Percentiles rank a stretch among this genome's conserved stretches.
These are phyloP conservation scores for Keqinozyma sinolaborantium DNA, from an alignment of 1,139 yeast species.

Conservation along the genomic window DNA sequence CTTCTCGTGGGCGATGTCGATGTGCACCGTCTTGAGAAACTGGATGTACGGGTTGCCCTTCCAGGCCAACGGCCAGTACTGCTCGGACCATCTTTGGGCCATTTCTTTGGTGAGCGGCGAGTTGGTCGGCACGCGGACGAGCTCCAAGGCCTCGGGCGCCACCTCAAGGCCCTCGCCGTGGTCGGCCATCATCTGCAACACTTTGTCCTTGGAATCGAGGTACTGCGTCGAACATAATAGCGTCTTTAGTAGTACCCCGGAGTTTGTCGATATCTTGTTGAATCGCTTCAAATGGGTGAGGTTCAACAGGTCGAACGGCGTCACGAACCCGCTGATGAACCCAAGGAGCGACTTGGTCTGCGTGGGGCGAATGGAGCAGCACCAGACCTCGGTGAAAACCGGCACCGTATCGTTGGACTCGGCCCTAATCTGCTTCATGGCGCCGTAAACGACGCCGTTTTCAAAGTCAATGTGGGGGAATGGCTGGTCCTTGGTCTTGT, in stretches of 20 bases:
- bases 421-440: conserved; percentile 46
- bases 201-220: conserved; percentile 11
- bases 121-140: conserved; percentile 28
- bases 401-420: conserved; percentile 19
- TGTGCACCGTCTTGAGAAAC: conserved; percentile 49
- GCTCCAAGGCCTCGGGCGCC: conserved; percentile 12
- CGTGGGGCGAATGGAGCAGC: conserved; percentile 32
- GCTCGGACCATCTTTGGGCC: conserved; percentile 58
- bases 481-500: conserved; percentile 6
- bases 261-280: conserved; percentile 14
- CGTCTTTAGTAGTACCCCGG: conserved; percentile 14
- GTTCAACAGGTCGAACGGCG: conserved; percentile 22
- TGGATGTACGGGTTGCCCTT: conserved; percentile 87
- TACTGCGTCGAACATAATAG: conserved; percentile 26
- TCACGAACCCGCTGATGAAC: conserved; percentile 23
- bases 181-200: conserved; percentile 4
- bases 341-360: conserved; percentile 25
- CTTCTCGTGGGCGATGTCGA: conserved; percentile 45
- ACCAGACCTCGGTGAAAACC: conserved; percentile 53
- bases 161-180: conserved; percentile 7
- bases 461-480: conserved; percentile 38
- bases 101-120: conserved; percentile 57
- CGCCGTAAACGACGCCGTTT: conserved; percentile 43
- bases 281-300: conserved; percentile 34
- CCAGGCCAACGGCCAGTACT: conserved; percentile 90